Percentiles rank a stretch among this genome's conserved stretches.
These are phyloP conservation scores for Daldinia decipiens DNA, from an alignment of 495 filamentous ascomycete genomes.

Conservation along the genomic window DNA sequence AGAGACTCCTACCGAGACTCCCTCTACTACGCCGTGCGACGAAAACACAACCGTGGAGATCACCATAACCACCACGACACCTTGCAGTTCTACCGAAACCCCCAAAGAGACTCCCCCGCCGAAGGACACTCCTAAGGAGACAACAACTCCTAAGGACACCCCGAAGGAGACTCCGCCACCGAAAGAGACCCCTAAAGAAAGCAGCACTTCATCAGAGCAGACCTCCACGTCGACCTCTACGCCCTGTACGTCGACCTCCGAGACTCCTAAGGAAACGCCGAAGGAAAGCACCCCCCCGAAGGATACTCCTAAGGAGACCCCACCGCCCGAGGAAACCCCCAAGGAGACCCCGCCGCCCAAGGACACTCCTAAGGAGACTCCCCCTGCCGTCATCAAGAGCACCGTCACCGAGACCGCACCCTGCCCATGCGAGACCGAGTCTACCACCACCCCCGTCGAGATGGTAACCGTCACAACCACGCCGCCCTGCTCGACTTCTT, in stretches of 20 bases:
- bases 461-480: background rate
- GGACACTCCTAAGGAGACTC: background rate
- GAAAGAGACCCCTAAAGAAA: background rate
- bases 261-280: background rate
- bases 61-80: slow-evolving; percentile 5
- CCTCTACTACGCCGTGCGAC: background rate
- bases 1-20: background rate
- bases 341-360: background rate
- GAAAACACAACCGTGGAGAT: background rate
- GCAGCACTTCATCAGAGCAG: background rate
- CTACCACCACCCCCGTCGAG: slow-evolving; percentile 10
- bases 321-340: background rate
- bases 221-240: background rate
- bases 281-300: background rate
- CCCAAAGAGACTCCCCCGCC: slow-evolving; percentile 1
- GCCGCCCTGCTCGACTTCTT: slow-evolving; percentile 5
- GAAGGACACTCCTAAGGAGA: background rate
- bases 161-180: background rate
- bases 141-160: background rate
- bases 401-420: background rate
- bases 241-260: no score
- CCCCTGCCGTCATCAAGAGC: background rate
- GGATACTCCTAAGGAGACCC: background rate
- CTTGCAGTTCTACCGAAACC: background rate
- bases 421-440: slow-evolving; percentile 1